Conservation (phyloP, 805 yeast species). For the Wickerhamomyces chaumierensis region DNA sequence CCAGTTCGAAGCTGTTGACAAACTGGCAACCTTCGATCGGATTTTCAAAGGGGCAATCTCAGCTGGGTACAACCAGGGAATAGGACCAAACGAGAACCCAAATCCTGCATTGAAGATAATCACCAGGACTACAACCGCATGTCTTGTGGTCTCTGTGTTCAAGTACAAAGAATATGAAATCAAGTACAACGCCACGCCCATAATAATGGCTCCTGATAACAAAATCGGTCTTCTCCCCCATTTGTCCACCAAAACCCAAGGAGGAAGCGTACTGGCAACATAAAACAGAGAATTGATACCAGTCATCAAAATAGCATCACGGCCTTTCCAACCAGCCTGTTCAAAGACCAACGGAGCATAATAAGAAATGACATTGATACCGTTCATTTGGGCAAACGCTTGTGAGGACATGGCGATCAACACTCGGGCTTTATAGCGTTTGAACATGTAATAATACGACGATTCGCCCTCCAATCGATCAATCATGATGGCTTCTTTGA, state of each 20-base stretch:
- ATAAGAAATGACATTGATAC: slow-evolving; percentile 85
- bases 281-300: slow-evolving; percentile 64
- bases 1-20: slow-evolving; percentile 91
- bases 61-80: slow-evolving; percentile 82
- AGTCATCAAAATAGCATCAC: slow-evolving; percentile 83
- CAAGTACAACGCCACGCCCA: slow-evolving; percentile 59
- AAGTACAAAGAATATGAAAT: slow-evolving; percentile 53
- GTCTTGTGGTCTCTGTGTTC: slow-evolving; percentile 45
- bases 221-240: slow-evolving; percentile 91
- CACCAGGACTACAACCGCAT: slow-evolving; percentile 64
- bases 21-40: slow-evolving; percentile 82
- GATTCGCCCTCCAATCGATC: slow-evolving; percentile 75
- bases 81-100: slow-evolving; percentile 91
- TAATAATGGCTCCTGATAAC: slow-evolving; percentile 64
- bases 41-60: slow-evolving; percentile 79
- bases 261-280: slow-evolving; percentile 62
- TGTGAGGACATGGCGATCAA: slow-evolving; percentile 85
- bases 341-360: slow-evolving; percentile 92
- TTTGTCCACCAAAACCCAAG: slow-evolving; percentile 81
- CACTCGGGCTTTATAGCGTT: slow-evolving; percentile 63
- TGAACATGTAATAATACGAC: slow-evolving; percentile 65
- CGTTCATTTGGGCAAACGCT: slow-evolving; percentile 87
- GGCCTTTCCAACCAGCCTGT: slow-evolving; percentile 89
- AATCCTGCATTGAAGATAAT: slow-evolving; percentile 73
- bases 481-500: slow-evolving; percentile 69